Evolutionary conservation across 2,329 filamentous ascomycete genomes (phyloP), one percentile per base, ranked within the genome.

Genomic region (Fusarium anthophilum): DNA sequence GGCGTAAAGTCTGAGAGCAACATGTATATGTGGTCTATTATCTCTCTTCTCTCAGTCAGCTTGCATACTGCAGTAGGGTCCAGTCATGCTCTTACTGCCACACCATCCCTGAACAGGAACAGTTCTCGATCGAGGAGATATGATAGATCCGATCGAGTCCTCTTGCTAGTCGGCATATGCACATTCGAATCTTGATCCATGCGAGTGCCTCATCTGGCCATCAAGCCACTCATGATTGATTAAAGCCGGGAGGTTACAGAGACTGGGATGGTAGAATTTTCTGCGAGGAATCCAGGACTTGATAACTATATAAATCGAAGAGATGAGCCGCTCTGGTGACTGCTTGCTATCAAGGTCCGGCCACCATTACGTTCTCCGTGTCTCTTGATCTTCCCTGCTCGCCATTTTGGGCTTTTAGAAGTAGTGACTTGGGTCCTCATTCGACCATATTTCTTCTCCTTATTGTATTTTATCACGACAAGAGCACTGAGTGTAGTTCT

Each of bases 361-460:
- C 14, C 26, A 24, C 20, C n/a, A 35, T 47, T 35, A 7, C 20
- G 11, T 24, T 47, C 22, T 38, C 48, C 13, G 26, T 37, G 22
- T 38, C 47, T 15, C 30, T n/a, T 26, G 12, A 35, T 18, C 32
- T 45, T 20, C 28, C 32, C 48, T 20, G 30, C 47, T 45, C 28
- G 64, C 32, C 65, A 68, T 68, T 68, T 68, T 68, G 65, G 65
- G 63, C 55, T 26, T 63, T n/a, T 26, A 50, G 64, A 38, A 51
- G 26, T 53, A 30, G n/a, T 10, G 20, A 20, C 15, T 1, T 24
- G 8, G 8, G 15, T 37, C 20, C 2, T 20, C 6, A 6, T 18
- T 51, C 11, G 11, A 54, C 22, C 14, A 28, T 6, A 13, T 28
- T 8, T 28, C 14, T 18, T 22, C 7, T 22, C 15, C n/a, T 28